Evolutionary conservation across 2,329 filamentous ascomycete genomes (phyloP).

Genomic region (Pseudogymnoascus sp.): DNA sequence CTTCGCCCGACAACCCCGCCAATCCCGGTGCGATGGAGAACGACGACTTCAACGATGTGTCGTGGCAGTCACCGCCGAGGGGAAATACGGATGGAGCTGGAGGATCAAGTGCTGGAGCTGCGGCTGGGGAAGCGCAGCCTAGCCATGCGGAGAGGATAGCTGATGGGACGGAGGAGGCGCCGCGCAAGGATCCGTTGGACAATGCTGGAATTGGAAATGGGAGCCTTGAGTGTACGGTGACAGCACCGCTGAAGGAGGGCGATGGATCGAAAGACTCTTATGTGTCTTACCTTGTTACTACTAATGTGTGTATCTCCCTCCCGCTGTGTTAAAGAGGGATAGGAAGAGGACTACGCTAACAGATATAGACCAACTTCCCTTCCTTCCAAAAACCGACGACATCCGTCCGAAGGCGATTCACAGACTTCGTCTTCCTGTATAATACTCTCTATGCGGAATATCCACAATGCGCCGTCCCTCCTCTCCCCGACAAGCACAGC

Average conservation of each 20-base stretch:
- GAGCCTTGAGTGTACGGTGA: slow-evolving; percentile 73
- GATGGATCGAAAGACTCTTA: slow-evolving; percentile 95
- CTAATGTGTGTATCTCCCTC: slow-evolving; percentile 51
- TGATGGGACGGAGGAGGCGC: slow-evolving; percentile 24
- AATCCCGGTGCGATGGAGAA: slow-evolving; percentile 23
- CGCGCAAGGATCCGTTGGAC: slow-evolving; percentile 37
- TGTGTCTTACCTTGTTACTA: slow-evolving; percentile 90
- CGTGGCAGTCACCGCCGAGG: slow-evolving; percentile 47
- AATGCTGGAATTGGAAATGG: slow-evolving; percentile 60
- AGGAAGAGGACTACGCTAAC: slow-evolving; percentile 16
- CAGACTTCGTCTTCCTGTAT: slow-evolving; percentile 94
- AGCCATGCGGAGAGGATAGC: slow-evolving; percentile 17
- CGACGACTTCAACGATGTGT: slow-evolving; percentile 74
- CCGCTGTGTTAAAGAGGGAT: background rate
- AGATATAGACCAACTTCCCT: slow-evolving; percentile 74
- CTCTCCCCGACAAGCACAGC: slow-evolving; percentile 95
- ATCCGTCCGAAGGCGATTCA: slow-evolving; percentile 81
- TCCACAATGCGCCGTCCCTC: slow-evolving; percentile 84
- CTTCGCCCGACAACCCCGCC: slow-evolving; percentile 7
- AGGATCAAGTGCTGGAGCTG: background rate
- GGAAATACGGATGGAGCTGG: slow-evolving; percentile 29
- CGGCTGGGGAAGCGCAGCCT: slow-evolving; percentile 1
- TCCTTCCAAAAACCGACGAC: slow-evolving; percentile 80
- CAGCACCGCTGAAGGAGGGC: slow-evolving; percentile 83
- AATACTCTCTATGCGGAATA: slow-evolving; percentile 84